Evolutionary conservation across 305 asterid species (phyloP).

Genomic region (Fraxinus latifolia): DNA sequence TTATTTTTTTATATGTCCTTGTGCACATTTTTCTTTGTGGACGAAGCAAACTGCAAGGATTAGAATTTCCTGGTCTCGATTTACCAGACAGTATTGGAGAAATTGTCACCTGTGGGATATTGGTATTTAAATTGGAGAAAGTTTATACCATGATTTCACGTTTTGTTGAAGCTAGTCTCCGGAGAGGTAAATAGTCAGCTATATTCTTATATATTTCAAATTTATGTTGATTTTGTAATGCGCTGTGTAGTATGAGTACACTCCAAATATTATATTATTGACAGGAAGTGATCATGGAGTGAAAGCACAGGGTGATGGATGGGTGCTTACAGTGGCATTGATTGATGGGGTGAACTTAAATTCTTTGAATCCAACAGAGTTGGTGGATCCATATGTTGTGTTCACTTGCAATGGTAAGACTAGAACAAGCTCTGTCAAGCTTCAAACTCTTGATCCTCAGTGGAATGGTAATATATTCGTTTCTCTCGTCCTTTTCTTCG

Average conservation of each 20-base stretch:
- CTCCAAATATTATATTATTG: slow-evolving; percentile 14
- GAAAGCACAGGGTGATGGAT: slow-evolving; percentile 84
- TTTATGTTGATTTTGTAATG: background rate
- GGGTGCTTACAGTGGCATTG: slow-evolving; percentile 83
- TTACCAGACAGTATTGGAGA: slow-evolving; percentile 86
- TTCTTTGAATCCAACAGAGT: slow-evolving; percentile 45
- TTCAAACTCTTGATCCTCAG: slow-evolving; percentile 69
- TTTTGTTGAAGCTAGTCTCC: slow-evolving; percentile 66
- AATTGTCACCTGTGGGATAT: slow-evolving; percentile 50
- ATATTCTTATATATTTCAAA: slow-evolving; percentile 2
- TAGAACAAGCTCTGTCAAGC: slow-evolving; percentile 89
- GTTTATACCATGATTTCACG: slow-evolving; percentile 63
- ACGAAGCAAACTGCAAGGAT: slow-evolving; percentile 44
- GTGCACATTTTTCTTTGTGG: slow-evolving; percentile 57
- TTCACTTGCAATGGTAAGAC: slow-evolving; percentile 86
- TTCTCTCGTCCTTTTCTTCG: background rate
- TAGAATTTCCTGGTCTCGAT: slow-evolving; percentile 69
- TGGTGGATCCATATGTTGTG: slow-evolving; percentile 75
- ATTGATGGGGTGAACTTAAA: slow-evolving; percentile 65
- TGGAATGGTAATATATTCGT: slow-evolving; percentile 58
- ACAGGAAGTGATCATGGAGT: slow-evolving; percentile 81
- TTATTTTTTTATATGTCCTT: slow-evolving; percentile 44
- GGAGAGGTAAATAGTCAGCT: slow-evolving; percentile 44
- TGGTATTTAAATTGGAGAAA: slow-evolving; percentile 59
- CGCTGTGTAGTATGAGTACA: background rate